Percentiles rank a stretch among this genome's conserved stretches.
phyloP scores from a whole-genome alignment of 176 grass and related monocot species.

The Lolium multiflorum region DNA sequence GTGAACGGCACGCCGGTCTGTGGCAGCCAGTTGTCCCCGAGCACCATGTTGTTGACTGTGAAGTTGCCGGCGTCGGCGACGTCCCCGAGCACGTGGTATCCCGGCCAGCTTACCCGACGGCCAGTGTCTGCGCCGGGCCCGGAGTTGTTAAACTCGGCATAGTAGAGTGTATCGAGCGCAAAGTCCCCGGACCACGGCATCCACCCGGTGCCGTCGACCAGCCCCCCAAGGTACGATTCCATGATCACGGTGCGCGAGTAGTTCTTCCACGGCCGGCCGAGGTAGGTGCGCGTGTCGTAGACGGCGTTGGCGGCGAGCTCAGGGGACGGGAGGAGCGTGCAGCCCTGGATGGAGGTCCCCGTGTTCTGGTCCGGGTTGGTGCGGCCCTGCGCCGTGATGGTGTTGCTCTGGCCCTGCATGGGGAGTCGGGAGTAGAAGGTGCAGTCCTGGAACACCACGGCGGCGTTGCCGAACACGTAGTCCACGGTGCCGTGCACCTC shows the following conservation, averaged over 20 bases:
- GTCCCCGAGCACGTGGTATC: slow-evolving; percentile 56
- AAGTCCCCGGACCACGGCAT: slow-evolving; percentile 68
- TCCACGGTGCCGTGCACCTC: slow-evolving; percentile 77
- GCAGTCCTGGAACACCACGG: slow-evolving; percentile 77
- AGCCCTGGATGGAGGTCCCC: slow-evolving; percentile 68
- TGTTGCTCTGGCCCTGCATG: slow-evolving; percentile 72
- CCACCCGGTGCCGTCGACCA: slow-evolving; percentile 65
- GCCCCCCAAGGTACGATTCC: slow-evolving; percentile 54
- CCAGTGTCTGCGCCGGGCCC: slow-evolving; percentile 59
- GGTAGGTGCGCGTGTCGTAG: slow-evolving; percentile 46
- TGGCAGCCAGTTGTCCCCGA: slow-evolving; percentile 72
- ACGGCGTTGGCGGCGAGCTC: slow-evolving; percentile 53
- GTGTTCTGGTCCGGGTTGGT: slow-evolving; percentile 85
- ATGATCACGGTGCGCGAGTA: slow-evolving; percentile 74
- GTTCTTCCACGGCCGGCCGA: slow-evolving; percentile 64
- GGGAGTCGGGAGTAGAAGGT: slow-evolving; percentile 72
- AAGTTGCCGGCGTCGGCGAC: slow-evolving; percentile 55
- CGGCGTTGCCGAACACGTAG: slow-evolving; percentile 86
- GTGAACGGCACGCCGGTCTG: slow-evolving; percentile 67
- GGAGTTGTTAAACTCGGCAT: slow-evolving; percentile 66
- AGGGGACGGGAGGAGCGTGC: slow-evolving; percentile 45
- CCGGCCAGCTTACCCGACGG: slow-evolving; percentile 57
- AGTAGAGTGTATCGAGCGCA: slow-evolving; percentile 61
- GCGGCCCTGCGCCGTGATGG: slow-evolving; percentile 77
- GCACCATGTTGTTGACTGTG: slow-evolving; percentile 61